phyloP scores from a whole-genome alignment of 371 early-diverging fungal species.

The Lichtheimia corymbifera region DNA sequence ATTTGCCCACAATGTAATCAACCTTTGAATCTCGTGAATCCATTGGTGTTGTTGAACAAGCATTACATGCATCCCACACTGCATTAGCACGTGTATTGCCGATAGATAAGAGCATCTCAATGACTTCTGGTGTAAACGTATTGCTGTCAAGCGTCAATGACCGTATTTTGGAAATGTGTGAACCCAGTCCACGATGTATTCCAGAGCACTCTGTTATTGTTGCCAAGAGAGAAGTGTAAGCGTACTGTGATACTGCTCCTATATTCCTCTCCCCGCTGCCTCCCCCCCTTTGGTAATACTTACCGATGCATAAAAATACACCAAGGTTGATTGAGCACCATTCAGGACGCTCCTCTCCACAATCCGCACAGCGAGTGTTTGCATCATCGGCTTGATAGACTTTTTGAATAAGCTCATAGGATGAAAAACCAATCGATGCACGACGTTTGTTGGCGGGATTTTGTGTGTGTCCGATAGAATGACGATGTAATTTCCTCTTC shows the following conservation, averaged over 20 bases:
- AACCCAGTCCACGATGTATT: conserved; percentile 93
- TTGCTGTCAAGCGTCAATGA: conserved; percentile 82
- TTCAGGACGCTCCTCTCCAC: conserved; percentile 77
- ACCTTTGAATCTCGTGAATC: conserved; percentile 11
- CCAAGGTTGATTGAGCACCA: conserved; percentile 96
- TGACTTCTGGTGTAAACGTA: conserved; percentile 63
- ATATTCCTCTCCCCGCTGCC: too few species aligned
- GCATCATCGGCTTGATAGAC: conserved; percentile 48
- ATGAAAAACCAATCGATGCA: background rate
- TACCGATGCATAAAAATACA: conserved; percentile 89
- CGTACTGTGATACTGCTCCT: too few species aligned
- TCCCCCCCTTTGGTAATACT: background rate
- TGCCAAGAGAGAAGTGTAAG: too few species aligned
- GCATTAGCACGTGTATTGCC: conserved; percentile 62
- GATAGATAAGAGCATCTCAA: conserved; percentile 52
- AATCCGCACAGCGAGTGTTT: conserved; percentile 86
- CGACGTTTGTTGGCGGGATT: background rate
- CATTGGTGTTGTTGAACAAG: background rate
- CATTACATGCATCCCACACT: conserved; percentile 52
- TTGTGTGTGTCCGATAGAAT: conserved; percentile 4
- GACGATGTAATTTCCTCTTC: conserved; percentile 8
- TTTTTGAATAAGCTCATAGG: conserved; percentile 11
- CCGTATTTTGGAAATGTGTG: conserved; percentile 86
- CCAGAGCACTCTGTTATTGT: conserved; percentile 85
- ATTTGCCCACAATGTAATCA: conserved; percentile 29